Base-by-base conservation (phyloP, 208 protist genomes). In the Crithidia bombi region DNA sequence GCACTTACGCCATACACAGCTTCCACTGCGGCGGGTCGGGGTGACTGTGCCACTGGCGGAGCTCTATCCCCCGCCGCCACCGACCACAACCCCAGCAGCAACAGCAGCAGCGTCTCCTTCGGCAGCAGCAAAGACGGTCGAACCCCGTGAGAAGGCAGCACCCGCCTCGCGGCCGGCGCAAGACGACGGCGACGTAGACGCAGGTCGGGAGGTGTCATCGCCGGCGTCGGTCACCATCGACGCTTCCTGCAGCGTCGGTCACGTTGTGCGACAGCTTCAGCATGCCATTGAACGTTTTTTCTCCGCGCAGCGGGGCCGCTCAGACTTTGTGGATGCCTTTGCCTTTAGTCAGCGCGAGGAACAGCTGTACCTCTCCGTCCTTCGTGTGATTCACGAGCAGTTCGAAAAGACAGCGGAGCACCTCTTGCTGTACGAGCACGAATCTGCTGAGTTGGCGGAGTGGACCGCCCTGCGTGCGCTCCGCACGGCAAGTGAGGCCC, bases 241-340 rank as follows among this genome's bases (percentile, higher is more conserved):
- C 38, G 71, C 46, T 41, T 47, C 39, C 73, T 79, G 33, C 65
- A 90, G 67, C 57, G 87, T 69, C 36, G 69, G 19, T 50, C 73
- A 87, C 17, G 79, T 92, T 23, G 67, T 94, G 19, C 14, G 71
- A 14, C 72, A 79, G 19, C 93, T 96, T 66, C 44, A 43, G 17
- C 57, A 44, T 19, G 81, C 85, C 43, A 76, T 96, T 15, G 64
- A 73, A 11, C 39, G 66, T 12, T 87, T 87, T 57, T 93, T 85
- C 44, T 21, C 35, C 3, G 35, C 41, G 32, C 78, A 89, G 63
- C 80, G 88, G 35, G 65, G 72, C 38, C 62, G 79, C 26, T 43
- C 80, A 19, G 85, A 92, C 69, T 89, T 96, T 62, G 69, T 52
- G 5, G 79, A 89, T 52, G 67, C 87, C 19, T 94, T 96, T 55